Evolutionary conservation across 2,329 filamentous ascomycete species (phyloP).

Genomic region (Fusarium denticulatum): DNA sequence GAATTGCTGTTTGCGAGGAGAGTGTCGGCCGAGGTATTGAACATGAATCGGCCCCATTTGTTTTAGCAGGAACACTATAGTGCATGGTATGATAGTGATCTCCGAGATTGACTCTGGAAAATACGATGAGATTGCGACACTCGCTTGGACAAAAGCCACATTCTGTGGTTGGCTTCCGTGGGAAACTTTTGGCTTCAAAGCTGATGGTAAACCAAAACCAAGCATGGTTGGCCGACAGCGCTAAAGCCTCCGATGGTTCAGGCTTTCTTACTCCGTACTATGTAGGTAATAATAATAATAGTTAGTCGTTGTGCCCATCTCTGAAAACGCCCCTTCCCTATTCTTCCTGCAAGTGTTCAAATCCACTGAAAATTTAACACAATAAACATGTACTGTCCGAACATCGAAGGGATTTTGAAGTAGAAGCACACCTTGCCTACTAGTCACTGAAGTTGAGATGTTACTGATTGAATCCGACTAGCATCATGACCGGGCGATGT

Average conservation of each 20-base stretch:
- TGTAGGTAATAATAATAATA: conserved; percentile 19
- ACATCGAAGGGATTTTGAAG: background rate
- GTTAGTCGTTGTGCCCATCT: conserved; percentile 26
- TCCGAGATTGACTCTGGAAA: conserved; percentile 20
- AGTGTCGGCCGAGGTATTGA: background rate
- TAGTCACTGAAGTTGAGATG: conserved; percentile 5
- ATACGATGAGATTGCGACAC: conserved; percentile 28
- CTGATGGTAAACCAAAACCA: conserved; percentile 16
- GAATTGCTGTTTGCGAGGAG: conserved; percentile 20
- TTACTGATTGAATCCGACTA: conserved; percentile 14
- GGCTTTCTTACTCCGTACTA: conserved; percentile 16
- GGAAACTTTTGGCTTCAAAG: conserved; percentile 29
- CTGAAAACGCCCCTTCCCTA: conserved; percentile 33
- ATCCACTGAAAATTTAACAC: conserved; percentile 11
- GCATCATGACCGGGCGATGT: background rate
- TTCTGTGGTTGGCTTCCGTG: conserved; percentile 24
- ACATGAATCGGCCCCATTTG: background rate
- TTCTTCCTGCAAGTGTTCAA: conserved; percentile 13
- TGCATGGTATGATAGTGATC: conserved; percentile 27
- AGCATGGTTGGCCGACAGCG: conserved; percentile 24
- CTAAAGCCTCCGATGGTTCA: conserved; percentile 36
- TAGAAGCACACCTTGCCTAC: background rate
- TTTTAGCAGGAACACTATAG: conserved; percentile 13
- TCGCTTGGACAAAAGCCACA: conserved; percentile 32
- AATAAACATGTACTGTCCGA: background rate